A percentile compares a stretch with the other conserved stretches of the same genome.
phyloP scores from a whole-genome alignment of 176 grass and related monocot genomes.

The Cocos nucifera region DNA sequence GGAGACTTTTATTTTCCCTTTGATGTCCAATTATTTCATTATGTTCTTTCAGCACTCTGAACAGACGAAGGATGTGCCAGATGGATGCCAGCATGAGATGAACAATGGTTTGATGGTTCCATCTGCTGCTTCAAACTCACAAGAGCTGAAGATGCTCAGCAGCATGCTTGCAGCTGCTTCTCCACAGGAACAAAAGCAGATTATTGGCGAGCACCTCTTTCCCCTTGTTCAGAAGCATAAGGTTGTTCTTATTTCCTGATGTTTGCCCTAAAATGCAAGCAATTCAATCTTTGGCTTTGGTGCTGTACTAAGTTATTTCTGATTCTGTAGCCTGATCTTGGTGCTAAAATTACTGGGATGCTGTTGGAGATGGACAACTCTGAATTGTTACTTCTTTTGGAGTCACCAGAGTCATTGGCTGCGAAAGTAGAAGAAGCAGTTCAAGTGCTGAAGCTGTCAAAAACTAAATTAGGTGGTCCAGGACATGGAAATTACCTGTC shows the following conservation, averaged over 20 bases:
- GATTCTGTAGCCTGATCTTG: constrained; percentile 34
- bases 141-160: constrained; percentile 32
- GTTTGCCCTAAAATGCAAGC: neutral
- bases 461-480: constrained; percentile 35
- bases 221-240: constrained; percentile 46
- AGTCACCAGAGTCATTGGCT: constrained; percentile 39
- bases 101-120: constrained; percentile 29
- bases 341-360: constrained; percentile 69
- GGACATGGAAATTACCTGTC: constrained; percentile 32
- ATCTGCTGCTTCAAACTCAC: constrained; percentile 33
- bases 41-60: constrained; percentile 21
- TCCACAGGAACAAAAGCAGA: constrained; percentile 30
- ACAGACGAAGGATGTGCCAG: constrained; percentile 40
- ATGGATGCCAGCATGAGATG: constrained; percentile 20
- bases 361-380: constrained; percentile 54
- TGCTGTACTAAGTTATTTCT: neutral
- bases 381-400: constrained; percentile 34
- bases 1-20: too few relatives aligned
- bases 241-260: constrained; percentile 8
- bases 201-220: constrained; percentile 53
- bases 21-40: too few relatives aligned
- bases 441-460: constrained; percentile 31
- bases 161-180: constrained; percentile 29
- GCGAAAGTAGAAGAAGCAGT: constrained; percentile 52
- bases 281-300: too few relatives aligned